Percentiles rank a stretch among this genome's conserved stretches.
These are phyloP conservation scores for Aquilaria sinensis DNA, from an alignment of 345 rosid genomes.

Conservation along the genomic window DNA sequence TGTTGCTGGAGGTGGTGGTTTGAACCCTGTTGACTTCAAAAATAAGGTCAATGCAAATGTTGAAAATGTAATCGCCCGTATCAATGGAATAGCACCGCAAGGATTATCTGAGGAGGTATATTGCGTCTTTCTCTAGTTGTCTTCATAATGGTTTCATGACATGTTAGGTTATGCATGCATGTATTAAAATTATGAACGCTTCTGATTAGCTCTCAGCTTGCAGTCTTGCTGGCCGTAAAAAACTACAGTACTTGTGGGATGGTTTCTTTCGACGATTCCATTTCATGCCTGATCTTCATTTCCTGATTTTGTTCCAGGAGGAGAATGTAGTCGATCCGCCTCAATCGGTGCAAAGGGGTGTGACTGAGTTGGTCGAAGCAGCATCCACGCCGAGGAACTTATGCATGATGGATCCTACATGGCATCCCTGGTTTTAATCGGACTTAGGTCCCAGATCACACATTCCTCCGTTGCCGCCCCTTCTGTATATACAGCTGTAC, in stretches of 20 bases:
- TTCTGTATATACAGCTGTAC: too few relatives aligned
- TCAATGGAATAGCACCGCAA: constrained; percentile 77
- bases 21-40: constrained; percentile 74
- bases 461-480: too few relatives aligned
- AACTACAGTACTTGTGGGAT: neutral
- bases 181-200: too few relatives aligned
- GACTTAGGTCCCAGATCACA: too few relatives aligned
- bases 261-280: neutral
- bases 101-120: constrained; percentile 83
- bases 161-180: neutral
- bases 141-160: neutral
- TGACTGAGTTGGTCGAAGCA: constrained; percentile 81
- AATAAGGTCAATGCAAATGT: constrained; percentile 75
- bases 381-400: constrained; percentile 85
- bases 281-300: neutral
- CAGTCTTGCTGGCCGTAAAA: too few relatives aligned
- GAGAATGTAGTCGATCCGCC: constrained; percentile 79
- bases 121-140: neutral
- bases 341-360: constrained; percentile 88
- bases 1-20: constrained; percentile 49
- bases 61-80: constrained; percentile 61
- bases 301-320: constrained; percentile 42
- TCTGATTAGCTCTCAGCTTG: too few relatives aligned
- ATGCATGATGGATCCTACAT: constrained; percentile 99
- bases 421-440: constrained; percentile 98